Evolutionary conservation across 441 rosid genomes (phyloP).

Genomic region (Corymbia calophylla): DNA sequence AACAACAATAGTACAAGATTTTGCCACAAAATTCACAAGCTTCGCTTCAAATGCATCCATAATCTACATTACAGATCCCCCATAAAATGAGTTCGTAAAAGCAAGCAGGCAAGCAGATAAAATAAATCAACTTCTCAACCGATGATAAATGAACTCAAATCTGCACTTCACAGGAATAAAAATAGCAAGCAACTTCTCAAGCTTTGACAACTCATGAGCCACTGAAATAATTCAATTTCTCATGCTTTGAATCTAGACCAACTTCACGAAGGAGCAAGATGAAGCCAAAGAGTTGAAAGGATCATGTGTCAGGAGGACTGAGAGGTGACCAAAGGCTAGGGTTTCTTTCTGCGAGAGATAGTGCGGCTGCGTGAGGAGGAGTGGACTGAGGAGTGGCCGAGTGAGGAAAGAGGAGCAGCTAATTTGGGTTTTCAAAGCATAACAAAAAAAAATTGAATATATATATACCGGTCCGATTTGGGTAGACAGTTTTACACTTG

Average conservation of each 20-base stretch:
- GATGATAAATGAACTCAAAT: not conserved
- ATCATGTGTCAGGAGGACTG: not conserved
- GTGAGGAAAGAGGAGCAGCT: not conserved
- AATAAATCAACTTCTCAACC: not conserved
- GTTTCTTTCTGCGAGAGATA: not conserved
- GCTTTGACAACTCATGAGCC: not conserved
- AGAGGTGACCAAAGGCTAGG: not conserved
- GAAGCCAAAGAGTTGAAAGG: not conserved
- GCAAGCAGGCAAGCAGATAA: not conserved
- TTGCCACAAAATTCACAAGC: not conserved
- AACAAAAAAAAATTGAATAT: not conserved
- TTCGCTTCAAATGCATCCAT: not conserved
- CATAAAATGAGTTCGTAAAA: not conserved
- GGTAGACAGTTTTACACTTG: no score
- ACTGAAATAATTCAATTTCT: not conserved
- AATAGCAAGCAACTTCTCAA: not conserved
- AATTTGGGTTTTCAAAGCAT: not conserved
- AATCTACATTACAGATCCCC: not conserved
- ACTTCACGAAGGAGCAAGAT: not conserved
- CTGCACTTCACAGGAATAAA: not conserved
- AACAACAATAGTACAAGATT: not conserved
- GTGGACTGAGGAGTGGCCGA: not conserved
- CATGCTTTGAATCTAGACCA: not conserved
- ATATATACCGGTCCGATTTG: not conserved
- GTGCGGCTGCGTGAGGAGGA: not conserved